Base-by-base conservation (phyloP, 2,329 filamentous ascomycete genomes). In the Ophiostoma ulmi region DNA sequence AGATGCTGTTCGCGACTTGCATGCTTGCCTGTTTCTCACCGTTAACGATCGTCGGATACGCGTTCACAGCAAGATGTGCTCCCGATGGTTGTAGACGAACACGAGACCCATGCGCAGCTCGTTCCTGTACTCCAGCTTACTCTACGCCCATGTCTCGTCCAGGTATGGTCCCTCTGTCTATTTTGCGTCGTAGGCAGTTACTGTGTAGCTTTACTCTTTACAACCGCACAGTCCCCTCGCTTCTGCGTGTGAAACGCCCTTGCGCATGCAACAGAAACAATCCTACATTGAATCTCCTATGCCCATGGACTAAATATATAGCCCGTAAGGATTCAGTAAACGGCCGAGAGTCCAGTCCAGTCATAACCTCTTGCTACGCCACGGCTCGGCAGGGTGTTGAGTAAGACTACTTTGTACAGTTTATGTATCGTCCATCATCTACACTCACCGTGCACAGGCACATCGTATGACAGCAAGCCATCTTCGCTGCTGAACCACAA, bases 241-340 rank as follows among this genome's bases (percentile, higher is more conserved):
- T 58, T 22, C 52, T 58, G 22, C n/a, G n/a, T 58, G 52, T 58
- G 52, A 58, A 58, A 58, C 52, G 52, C 22, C 52, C 52, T 58
- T 58, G 52, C 22, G 52, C 52, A 22, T 58, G 52, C 52, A 22
- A 58, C 52, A 58, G 52, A 58, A 58, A 58, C 52, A 58, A 58
- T 26, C 52, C 52, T 17, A 58, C 52, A 20, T 48, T 39, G 11
- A 13, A 39, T 39, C 1, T 13, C 44, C 44, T 48, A 17, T n/a
- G 31, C 31, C 38, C 20, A n/a, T n/a, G 17, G 7, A 20, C 5
- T 7, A 5, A n/a, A 5, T 20, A 20, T 48, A 48, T 20, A 48
- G 38, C 44, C 44, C 44, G 44, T 48, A 20, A 20, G n/a, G n/a
- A 20, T 7, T 11, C 44, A 58, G 44, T 44, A 48, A 48, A 58